phyloP scores from a whole-genome alignment of 768 basidiomycete species.

The Mycena galericulata region DNA sequence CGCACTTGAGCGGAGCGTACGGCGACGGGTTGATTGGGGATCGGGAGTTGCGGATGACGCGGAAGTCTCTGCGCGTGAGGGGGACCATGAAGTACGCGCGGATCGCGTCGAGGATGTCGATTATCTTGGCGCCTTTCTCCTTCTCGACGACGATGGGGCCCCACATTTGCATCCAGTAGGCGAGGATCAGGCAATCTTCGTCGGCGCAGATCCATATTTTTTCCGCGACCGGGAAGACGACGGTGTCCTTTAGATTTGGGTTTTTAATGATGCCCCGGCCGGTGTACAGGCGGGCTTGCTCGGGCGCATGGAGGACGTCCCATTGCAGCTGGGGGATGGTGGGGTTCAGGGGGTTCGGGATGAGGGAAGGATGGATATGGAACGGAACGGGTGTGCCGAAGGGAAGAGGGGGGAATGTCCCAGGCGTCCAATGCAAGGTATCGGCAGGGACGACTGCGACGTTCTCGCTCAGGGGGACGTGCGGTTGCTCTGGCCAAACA shows the following conservation, averaged over 20 bases:
- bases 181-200: conserved; percentile 46
- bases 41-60: conserved; percentile 38
- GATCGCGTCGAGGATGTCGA: conserved; percentile 63
- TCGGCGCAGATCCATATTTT: conserved; percentile 55
- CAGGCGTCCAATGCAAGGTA: conserved; percentile 21
- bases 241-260: conserved; percentile 47
- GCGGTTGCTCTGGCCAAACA: conserved; percentile 17
- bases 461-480: conserved; percentile 10
- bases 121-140: conserved; percentile 49
- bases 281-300: conserved; percentile 48
- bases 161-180: conserved; percentile 60
- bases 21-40: conserved; percentile 32
- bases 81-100: conserved; percentile 60
- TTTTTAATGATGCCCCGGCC: conserved; percentile 44
- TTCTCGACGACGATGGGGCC: conserved; percentile 60
- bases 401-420: conserved; percentile 29
- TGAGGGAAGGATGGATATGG: conserved; percentile 31
- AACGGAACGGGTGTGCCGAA: conserved; percentile 37
- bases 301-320: conserved; percentile 56
- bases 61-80: conserved; percentile 50
- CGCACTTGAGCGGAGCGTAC: conserved; percentile 36
- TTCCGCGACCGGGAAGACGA: conserved; percentile 44
- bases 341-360: conserved; percentile 54
- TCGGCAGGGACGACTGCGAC: conserved; percentile 25
- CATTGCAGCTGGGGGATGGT: conserved; percentile 51